A percentile compares a stretch with the other conserved stretches of the same genome.
These are phyloP conservation scores for Cryphonectria radicalis DNA, from an alignment of 2,329 filamentous ascomycete genomes.

Conservation along the genomic window DNA sequence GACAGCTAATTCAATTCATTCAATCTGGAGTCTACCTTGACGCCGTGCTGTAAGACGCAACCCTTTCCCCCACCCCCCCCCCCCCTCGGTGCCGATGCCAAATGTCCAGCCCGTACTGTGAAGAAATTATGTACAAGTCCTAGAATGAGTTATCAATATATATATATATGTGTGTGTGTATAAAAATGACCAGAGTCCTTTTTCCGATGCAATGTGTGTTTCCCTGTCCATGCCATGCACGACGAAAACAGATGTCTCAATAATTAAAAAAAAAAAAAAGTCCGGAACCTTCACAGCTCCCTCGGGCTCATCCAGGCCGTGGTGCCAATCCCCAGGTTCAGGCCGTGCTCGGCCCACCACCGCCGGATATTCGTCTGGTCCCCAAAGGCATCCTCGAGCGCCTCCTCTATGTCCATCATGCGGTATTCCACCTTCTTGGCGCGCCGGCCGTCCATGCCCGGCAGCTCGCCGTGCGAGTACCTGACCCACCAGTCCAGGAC, in stretches of 20 bases:
- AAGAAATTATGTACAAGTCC: neutral
- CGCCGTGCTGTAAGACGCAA: slow-evolving; percentile 25
- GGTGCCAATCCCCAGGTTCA: slow-evolving; percentile 80
- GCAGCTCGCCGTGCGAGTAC: slow-evolving; percentile 61
- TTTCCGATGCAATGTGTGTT: slow-evolving; percentile 5
- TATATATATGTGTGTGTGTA: too few species aligned
- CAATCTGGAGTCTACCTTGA: slow-evolving; percentile 26
- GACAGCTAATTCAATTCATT: neutral
- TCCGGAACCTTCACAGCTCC: slow-evolving; percentile 54
- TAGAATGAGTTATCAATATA: neutral
- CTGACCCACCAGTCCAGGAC: slow-evolving; percentile 93
- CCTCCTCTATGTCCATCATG: slow-evolving; percentile 94
- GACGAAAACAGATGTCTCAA: neutral
- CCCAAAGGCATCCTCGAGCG: slow-evolving; percentile 82
- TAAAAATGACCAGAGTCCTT: too few species aligned
- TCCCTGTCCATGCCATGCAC: neutral
- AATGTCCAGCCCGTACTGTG: neutral
- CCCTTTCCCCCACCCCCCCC: neutral
- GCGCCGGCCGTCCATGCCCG: slow-evolving; percentile 56
- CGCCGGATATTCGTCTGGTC: slow-evolving; percentile 71
- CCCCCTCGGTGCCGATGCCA: slow-evolving; percentile 1
- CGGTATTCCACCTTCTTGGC: slow-evolving; percentile 86
- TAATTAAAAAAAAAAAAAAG: too few species aligned
- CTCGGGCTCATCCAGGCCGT: slow-evolving; percentile 90
- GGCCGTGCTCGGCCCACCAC: slow-evolving; percentile 88